Percentiles rank a stretch among this genome's conserved stretches.
Evolutionary conservation across 305 asterid genomes (phyloP).

Genomic region (Solanum chacoense): DNA sequence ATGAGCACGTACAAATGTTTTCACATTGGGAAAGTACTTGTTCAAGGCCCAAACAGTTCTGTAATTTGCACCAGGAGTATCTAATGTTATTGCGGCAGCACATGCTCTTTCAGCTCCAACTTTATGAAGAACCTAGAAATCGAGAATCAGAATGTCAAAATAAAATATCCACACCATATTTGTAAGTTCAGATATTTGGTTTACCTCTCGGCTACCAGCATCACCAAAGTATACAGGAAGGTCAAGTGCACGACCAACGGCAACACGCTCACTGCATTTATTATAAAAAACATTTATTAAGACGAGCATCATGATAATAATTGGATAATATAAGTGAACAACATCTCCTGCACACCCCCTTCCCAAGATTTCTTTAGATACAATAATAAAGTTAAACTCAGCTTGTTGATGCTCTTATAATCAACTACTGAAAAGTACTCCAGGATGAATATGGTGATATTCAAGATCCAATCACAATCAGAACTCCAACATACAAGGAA

Average conservation of each 20-base stretch:
- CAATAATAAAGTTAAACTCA: background rate
- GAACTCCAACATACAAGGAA: background rate
- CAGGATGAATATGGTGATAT: background rate
- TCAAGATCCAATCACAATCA: background rate
- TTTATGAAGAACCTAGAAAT: conserved; percentile 84
- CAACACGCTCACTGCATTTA: conserved; percentile 78
- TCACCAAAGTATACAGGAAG: conserved; percentile 99
- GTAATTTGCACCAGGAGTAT: conserved; percentile 98
- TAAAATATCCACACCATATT: background rate
- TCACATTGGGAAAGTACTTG: conserved; percentile 90
- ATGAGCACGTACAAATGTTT: conserved; percentile 98
- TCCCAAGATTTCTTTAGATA: background rate
- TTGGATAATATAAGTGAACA: background rate
- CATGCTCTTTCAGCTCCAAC: conserved; percentile 96
- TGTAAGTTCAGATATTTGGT: conserved; percentile 2
- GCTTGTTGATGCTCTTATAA: background rate
- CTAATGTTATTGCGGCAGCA: conserved; percentile 96
- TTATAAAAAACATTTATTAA: background rate
- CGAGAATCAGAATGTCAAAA: background rate
- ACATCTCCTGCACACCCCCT: background rate
- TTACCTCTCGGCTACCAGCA: conserved; percentile 99
- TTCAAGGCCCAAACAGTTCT: conserved; percentile 98
- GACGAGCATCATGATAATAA: background rate
- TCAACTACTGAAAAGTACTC: background rate
- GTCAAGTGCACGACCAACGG: conserved; percentile 94